Evolutionary conservation across 768 basidiomycete genomes (phyloP).

Genomic region (Harrya chromipes): DNA sequence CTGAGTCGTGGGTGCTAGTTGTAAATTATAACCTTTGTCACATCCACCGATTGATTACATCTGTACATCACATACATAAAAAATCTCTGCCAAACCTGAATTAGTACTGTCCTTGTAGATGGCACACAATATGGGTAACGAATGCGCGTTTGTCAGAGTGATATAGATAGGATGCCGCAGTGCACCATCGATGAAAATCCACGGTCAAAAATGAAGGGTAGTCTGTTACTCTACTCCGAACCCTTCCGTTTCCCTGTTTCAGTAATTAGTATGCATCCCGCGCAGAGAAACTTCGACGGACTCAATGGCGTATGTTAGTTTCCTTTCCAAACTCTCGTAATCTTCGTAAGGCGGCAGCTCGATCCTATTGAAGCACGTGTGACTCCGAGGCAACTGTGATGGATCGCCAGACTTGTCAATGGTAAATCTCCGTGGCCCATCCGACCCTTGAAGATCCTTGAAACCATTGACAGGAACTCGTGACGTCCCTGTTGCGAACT

Average conservation of each 20-base stretch:
- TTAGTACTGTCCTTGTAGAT: slow-evolving; percentile 1
- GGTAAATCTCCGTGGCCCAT: slow-evolving; percentile 89
- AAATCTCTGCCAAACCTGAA: background rate
- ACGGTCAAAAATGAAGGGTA: slow-evolving; percentile 5
- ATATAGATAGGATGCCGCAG: slow-evolving; percentile 15
- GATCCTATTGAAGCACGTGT: slow-evolving; percentile 91
- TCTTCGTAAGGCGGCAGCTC: slow-evolving; percentile 90
- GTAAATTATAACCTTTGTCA: slow-evolving; percentile 3
- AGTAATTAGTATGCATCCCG: slow-evolving; percentile 5
- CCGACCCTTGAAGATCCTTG: slow-evolving; percentile 91
- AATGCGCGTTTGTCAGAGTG: slow-evolving; percentile 1
- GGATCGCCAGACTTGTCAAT: slow-evolving; percentile 95
- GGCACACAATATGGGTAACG: background rate
- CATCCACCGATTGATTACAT: background rate
- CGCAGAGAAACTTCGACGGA: slow-evolving; percentile 35
- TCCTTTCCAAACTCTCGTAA: slow-evolving; percentile 83
- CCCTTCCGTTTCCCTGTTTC: slow-evolving; percentile 69
- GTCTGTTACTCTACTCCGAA: slow-evolving; percentile 56
- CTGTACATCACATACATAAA: slow-evolving; percentile 3
- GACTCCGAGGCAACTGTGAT: slow-evolving; percentile 80
- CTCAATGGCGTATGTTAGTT: slow-evolving; percentile 83
- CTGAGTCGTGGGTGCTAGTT: background rate
- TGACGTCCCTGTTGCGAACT: slow-evolving; percentile 88
- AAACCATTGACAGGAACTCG: slow-evolving; percentile 89
- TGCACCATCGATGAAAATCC: slow-evolving; percentile 1